These are phyloP conservation scores for Sanghuangporus sanghuang DNA, from an alignment of 1,284 basidiomycete species.

Conservation along the genomic window DNA sequence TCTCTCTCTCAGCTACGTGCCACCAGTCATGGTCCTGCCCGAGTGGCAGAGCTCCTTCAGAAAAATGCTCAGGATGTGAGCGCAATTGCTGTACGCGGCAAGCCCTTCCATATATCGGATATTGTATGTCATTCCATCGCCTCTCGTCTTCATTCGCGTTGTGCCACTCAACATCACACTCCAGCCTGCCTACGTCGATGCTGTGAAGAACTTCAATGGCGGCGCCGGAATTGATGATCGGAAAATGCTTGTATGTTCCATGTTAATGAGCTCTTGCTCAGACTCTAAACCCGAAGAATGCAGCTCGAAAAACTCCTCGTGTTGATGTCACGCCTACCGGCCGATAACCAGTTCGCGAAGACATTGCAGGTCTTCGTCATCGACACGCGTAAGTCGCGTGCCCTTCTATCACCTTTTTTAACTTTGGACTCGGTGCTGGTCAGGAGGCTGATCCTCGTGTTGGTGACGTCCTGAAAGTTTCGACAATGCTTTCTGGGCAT, in stretches of 20 bases:
- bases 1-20: background rate
- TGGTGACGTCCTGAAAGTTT: background rate
- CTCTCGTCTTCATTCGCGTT: background rate
- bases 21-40: constrained; percentile 4
- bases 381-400: constrained; percentile 38
- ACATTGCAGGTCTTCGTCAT: constrained; percentile 44
- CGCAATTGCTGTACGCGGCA: background rate
- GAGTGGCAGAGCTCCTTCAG: constrained; percentile 2
- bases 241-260: constrained; percentile 41
- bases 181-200: constrained; percentile 48
- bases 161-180: background rate
- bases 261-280: background rate
- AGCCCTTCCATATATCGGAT: constrained; percentile 8
- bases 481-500: background rate
- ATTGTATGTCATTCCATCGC: constrained; percentile 4
- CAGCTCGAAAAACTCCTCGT: constrained; percentile 53
- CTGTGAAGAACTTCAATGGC: constrained; percentile 36
- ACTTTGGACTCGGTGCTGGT: background rate
- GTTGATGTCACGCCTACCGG: constrained; percentile 46
- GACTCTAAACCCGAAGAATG: background rate
- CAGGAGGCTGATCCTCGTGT: background rate
- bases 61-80: constrained; percentile 9
- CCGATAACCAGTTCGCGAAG: constrained; percentile 30
- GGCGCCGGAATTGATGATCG: constrained; percentile 52
- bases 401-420: background rate